phyloP scores from a whole-genome alignment of 2,329 filamentous ascomycete genomes.

The Venturia carpophila region DNA sequence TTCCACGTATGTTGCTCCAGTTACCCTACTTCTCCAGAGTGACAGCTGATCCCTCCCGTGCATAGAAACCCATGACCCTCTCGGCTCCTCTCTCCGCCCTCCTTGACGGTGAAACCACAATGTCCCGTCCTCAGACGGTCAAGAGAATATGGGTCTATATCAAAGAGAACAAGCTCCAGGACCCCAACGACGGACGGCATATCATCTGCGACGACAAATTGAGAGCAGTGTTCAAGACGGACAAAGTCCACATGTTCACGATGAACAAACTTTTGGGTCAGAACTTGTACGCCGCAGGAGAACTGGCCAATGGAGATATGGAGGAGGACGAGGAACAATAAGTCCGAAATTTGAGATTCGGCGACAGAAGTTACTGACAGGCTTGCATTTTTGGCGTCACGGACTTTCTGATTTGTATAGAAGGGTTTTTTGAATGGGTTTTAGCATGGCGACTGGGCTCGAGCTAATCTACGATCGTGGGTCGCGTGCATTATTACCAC shows the following conservation, averaged over 20 bases:
- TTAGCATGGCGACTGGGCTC: constrained; percentile 10
- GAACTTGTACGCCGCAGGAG: constrained; percentile 80
- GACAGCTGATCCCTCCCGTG: constrained; percentile 35
- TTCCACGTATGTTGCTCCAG: constrained; percentile 59
- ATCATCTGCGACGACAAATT: constrained; percentile 89
- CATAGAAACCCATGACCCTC: constrained; percentile 63
- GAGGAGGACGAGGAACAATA: neutral
- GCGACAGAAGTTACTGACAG: neutral
- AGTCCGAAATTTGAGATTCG: neutral
- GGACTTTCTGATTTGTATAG: neutral
- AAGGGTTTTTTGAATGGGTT: neutral
- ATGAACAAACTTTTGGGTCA: constrained; percentile 96
- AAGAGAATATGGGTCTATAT: constrained; percentile 97
- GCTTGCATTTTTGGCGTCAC: neutral
- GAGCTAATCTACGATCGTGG: neutral
- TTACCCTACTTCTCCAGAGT: constrained; percentile 26
- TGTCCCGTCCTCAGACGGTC: constrained; percentile 90
- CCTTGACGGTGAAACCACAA: constrained; percentile 54
- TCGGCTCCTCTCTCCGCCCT: constrained; percentile 62
- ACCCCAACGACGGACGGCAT: constrained; percentile 83
- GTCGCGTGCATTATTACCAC: neutral
- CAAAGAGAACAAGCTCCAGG: constrained; percentile 78
- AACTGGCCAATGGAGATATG: constrained; percentile 30
- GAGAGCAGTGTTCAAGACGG: constrained; percentile 84
- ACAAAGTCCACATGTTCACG: constrained; percentile 94